Conservation (phyloP, 805 yeast genomes). For the Vanderwaltozyma polyspora region DNA sequence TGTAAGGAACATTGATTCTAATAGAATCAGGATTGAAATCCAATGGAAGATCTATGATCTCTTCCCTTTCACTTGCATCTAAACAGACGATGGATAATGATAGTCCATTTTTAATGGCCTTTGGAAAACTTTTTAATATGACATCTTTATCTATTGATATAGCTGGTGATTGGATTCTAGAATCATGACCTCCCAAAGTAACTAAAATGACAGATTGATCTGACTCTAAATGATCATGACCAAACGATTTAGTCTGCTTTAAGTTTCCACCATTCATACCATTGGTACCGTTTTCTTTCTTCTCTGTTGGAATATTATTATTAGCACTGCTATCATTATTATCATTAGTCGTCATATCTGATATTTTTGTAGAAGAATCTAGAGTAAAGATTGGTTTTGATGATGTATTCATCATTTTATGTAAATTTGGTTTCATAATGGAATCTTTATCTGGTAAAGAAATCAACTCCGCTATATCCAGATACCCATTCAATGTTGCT, state of each 20-base stretch:
- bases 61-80: slow-evolving; percentile 36
- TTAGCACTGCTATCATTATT: background rate
- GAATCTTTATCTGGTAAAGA: slow-evolving; percentile 20
- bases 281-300: background rate
- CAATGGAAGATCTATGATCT: slow-evolving; percentile 65
- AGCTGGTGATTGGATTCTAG: slow-evolving; percentile 46
- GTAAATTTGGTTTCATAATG: slow-evolving; percentile 13
- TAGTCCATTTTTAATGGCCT: slow-evolving; percentile 81
- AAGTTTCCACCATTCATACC: slow-evolving; percentile 7
- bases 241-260: slow-evolving; percentile 67
- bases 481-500: slow-evolving; percentile 81
- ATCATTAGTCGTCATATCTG: background rate
- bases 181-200: slow-evolving; percentile 79
- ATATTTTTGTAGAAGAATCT: too few species aligned
- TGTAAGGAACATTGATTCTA: slow-evolving; percentile 48
- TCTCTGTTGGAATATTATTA: background rate
- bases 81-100: slow-evolving; percentile 48
- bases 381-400: too few species aligned
- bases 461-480: slow-evolving; percentile 53
- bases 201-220: slow-evolving; percentile 65
- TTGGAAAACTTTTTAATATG: slow-evolving; percentile 59
- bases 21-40: slow-evolving; percentile 70
- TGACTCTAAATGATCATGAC: slow-evolving; percentile 59
- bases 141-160: slow-evolving; percentile 67
- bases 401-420: background rate